A percentile compares a stretch with the other conserved stretches of the same genome.
Evolutionary conservation across 768 basidiomycete species (phyloP).

Genomic region (Termitomyces sp.): DNA sequence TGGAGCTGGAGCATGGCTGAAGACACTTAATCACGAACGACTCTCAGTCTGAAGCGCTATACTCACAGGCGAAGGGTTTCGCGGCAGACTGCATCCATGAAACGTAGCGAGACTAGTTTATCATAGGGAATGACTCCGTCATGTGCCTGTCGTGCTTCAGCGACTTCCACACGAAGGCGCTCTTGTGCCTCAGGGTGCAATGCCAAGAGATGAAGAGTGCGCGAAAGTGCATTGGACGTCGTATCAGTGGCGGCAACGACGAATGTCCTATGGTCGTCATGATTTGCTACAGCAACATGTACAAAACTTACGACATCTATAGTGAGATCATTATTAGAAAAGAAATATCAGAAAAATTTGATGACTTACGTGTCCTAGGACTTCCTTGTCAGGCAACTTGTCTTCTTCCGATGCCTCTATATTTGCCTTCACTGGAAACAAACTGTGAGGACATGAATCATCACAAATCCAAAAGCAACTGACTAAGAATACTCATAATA

Average conservation of each 20-base stretch:
- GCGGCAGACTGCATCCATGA: constrained; percentile 19
- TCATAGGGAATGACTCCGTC: constrained; percentile 16
- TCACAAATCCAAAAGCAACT: background rate
- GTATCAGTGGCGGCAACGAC: constrained; percentile 32
- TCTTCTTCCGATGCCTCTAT: constrained; percentile 24
- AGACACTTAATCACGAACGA: background rate
- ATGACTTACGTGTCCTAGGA: constrained; percentile 25
- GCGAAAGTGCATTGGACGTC: constrained; percentile 27
- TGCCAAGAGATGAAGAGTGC: constrained; percentile 26
- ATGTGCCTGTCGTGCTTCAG: constrained; percentile 14
- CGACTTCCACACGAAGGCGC: constrained; percentile 36
- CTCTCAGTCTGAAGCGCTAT: background rate
- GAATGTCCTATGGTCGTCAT: constrained; percentile 11
- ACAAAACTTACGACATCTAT: constrained; percentile 15
- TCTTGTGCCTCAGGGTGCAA: constrained; percentile 27
- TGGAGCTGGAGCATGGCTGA: constrained; percentile 8
- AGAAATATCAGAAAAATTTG: background rate
- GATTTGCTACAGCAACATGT: too few relatives aligned
- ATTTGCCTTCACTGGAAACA: constrained; percentile 28
- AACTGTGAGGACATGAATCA: background rate
- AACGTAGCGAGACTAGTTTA: constrained; percentile 15
- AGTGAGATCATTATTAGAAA: background rate
- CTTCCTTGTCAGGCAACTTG: constrained; percentile 25
- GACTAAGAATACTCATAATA: constrained; percentile 9
- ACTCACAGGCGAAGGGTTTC: constrained; percentile 18